Evolutionary conservation across 768 basidiomycete genomes (phyloP), one percentile per base, ranked within the genome.

Genomic region (Russula brevipes): DNA sequence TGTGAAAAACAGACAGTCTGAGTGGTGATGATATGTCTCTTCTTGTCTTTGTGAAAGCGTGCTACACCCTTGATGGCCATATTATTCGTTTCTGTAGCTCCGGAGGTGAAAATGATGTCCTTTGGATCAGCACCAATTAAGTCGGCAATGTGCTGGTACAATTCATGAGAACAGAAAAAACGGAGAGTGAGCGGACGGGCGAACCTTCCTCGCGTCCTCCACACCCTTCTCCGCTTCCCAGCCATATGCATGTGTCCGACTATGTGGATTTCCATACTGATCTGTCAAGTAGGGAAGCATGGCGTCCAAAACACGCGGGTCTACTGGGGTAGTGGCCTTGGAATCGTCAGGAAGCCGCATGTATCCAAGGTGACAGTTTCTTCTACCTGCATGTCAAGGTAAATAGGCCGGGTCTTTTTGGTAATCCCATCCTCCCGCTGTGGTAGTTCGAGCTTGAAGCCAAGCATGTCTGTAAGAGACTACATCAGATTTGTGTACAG

Each of bases 181-280:
- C n/a, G 38, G 38, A n/a, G 19, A 46, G 31, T 16, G 35, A 46
- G 38, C 6, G 36, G 38, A 11, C 9, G 30, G 6, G 72, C 71
- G 24, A 56, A 87, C 94, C 81, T 91, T 87, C 58, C 97, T 84
- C 3, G 94, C 95, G 65, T 88, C 85, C 72, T 98, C 97, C 7
- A 97, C 91, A 0, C 89, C 97, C 70, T 87, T 81, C 71, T 99
- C 97, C 6, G 96, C 93, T 76, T 99, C 97, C 97, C 97, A 99
- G 4, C 97, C 97, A 74, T 98, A 99, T 0, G 97, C 94, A 75
- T 99, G 97, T 35, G 97, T 98, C 60, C 97, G 85, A 73, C 93
- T 95, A 73, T 98, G 97, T 9, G 97, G 96, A 75, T 98, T 99
- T 4, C 97, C 97, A 71, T 89, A 98, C 73, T 93, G 92, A 73